Evolutionary conservation across 78 protist species (phyloP), one percentile per base, ranked within the genome.

Genomic region (Anaeramoeba flamelloides): DNA sequence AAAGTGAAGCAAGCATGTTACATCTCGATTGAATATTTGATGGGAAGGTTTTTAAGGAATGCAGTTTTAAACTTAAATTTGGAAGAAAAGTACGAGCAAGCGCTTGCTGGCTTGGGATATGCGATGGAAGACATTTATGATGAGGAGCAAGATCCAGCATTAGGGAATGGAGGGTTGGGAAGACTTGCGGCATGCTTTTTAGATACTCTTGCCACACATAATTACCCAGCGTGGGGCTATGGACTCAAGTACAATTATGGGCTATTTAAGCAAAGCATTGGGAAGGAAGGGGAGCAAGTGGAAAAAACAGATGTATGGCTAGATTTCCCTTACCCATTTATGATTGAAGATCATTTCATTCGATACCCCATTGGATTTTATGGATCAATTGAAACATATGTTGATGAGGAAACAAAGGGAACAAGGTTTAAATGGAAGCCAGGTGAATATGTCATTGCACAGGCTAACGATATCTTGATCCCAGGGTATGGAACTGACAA

Each of bases 141-240:
- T 81, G 84, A 89, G 82, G 98, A 95, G 86, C 83, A 81, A 33
- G 98, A 95, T 65, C 96, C 96, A 0, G 98, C 93, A 17, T 92
- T 95, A 4, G 98, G 98, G 76, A 95, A 95, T 80, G 98, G 98
- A 26, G 98, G 98, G 40, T 88, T 93, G 17, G 97, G 98, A 39
- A 86, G 96, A n/a, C 85, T 91, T 3, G 95, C 95, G 0, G 91
- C 95, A 22, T 90, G 94, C 65, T 91, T 91, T 79, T 81, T 91
- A 85, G 98, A 95, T 78, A 90, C 95, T 4, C 64, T 91, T 83
- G 94, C 96, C 40, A 89, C 98, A 2, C 82, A 90, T n/a, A 84
- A 85, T 85, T 88, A 85, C 37, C 95, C 96, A 1, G 95, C 79
- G 82, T 84, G 85, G 90, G 95, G 94, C 12, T 90, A 90, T 40